Evolutionary conservation across 345 rosid species (phyloP).

Genomic region (Dipteronia sinensis): DNA sequence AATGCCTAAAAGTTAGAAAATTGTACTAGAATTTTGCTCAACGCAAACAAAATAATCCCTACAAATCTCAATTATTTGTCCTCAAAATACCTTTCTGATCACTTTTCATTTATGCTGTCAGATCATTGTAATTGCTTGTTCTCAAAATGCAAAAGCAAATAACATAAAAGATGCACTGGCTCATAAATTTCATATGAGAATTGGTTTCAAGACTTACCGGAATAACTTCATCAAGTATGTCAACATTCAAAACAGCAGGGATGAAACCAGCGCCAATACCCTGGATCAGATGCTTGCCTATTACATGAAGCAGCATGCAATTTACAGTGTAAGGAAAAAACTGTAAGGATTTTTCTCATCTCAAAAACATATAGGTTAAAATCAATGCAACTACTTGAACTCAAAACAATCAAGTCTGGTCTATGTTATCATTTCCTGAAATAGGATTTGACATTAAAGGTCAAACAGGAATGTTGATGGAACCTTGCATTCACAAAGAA

Average conservation of each 20-base stretch:
- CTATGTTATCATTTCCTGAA: neutral
- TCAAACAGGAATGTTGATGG: neutral
- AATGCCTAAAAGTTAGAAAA: neutral
- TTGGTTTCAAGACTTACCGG: slow-evolving; percentile 32
- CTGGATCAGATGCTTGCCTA: slow-evolving; percentile 58
- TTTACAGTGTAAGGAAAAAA: neutral
- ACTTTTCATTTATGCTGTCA: neutral
- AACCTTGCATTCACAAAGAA: neutral
- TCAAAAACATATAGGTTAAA: neutral
- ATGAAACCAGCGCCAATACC: slow-evolving; percentile 66
- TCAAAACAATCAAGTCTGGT: neutral
- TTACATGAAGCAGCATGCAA: slow-evolving; percentile 1
- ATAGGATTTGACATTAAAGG: neutral
- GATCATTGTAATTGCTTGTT: neutral
- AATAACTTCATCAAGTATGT: slow-evolving; percentile 55
- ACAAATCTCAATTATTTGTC: neutral
- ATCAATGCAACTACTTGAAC: neutral
- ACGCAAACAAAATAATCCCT: neutral
- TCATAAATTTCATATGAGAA: neutral
- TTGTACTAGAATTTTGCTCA: neutral
- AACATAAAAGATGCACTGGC: neutral
- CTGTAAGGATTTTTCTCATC: neutral
- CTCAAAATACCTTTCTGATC: neutral
- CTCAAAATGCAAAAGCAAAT: neutral
- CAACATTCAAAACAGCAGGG: slow-evolving; percentile 42